Evolutionary conservation across 2,329 filamentous ascomycete genomes (phyloP).

Genomic region (Epichloe coenophiala): DNA sequence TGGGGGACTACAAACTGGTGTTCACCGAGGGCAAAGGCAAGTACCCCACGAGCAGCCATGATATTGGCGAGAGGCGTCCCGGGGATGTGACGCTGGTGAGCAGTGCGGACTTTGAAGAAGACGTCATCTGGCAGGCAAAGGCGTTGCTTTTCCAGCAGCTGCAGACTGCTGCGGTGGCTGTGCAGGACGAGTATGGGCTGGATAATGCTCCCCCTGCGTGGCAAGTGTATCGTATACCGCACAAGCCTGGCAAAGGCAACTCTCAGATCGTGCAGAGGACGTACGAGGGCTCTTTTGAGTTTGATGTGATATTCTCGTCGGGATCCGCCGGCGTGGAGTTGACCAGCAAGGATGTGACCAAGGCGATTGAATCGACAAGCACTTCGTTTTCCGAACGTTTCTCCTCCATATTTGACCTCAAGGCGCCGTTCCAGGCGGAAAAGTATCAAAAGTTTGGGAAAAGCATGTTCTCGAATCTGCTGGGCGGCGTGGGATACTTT

Average conservation of each 20-base stretch:
- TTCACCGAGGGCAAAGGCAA: constrained; percentile 57
- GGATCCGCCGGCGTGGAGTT: constrained; percentile 46
- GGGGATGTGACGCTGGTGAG: constrained; percentile 64
- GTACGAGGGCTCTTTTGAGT: constrained; percentile 82
- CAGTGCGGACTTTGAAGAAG: constrained; percentile 51
- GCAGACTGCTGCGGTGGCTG: constrained; percentile 34
- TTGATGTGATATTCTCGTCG: constrained; percentile 84
- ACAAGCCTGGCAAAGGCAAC: constrained; percentile 60
- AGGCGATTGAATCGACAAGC: constrained; percentile 53
- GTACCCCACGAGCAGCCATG: constrained; percentile 50
- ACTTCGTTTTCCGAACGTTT: constrained; percentile 65
- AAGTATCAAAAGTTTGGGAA: constrained; percentile 71
- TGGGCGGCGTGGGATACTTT: constrained; percentile 93
- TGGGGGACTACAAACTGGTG: constrained; percentile 70
- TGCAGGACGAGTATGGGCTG: constrained; percentile 33
- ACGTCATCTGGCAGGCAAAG: constrained; percentile 77
- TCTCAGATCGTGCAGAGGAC: constrained; percentile 82
- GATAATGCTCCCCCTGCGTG: constrained; percentile 70
- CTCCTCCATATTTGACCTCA: constrained; percentile 47
- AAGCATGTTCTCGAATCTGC: constrained; percentile 84
- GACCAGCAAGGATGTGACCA: constrained; percentile 50
- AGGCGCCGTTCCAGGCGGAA: constrained; percentile 59
- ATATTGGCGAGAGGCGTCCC: constrained; percentile 53
- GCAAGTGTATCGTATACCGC: constrained; percentile 68
- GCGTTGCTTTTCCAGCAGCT: constrained; percentile 42